Evolutionary conservation across 495 filamentous ascomycete genomes (phyloP), one percentile per base, ranked within the genome.

Genomic region (Podospora tetraspora): DNA sequence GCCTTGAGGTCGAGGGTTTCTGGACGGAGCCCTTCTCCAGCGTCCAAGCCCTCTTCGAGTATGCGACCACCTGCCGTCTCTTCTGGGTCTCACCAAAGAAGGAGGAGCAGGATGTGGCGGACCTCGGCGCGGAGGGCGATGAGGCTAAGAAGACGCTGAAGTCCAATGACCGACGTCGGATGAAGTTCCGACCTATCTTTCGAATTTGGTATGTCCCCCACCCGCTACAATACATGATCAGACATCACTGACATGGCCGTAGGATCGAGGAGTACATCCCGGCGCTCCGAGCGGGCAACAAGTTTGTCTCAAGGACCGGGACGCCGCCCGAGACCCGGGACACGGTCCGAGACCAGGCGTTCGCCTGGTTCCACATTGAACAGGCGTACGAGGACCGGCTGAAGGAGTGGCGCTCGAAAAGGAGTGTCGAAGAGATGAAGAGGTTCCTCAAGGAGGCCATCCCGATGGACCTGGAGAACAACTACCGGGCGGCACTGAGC

Each of bases 201-300:
- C 73, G 76, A 3, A 68, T 71, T 0, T 90, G 63, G 63, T 65
- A 58, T 23, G 62, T 57, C 22, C 62, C 32, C 29, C 25, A 23
- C 7, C 21, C 30, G 1, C 7, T 21, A 16, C 13, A 21, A 8
- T 8, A 11, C 32, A 56, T 57, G 32, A 13, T 8, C 25, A 32
- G 60, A 29, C 3, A 24, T 2, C 19, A 6, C n/a, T 34, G 32
- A 12, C 24, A 16, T 2, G 12, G 13, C 7, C 29, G 11, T 21
- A 61, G 86, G 81, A 69, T 87, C 57, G 77, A 85, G 7, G 85
- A 88, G 56, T 89, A 80, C 65, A 72, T 86, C n/a, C 84, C 84
- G 0, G 62, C 66, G 9, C 77, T 79, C 24, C 76, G 75, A n/a
- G 77, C 70, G 23, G 71, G 73, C 43, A 80, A 74, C 0, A 70